These are phyloP conservation scores for Blastocystis sp. DNA, from an alignment of 352 stramenopile species.

Conservation along the genomic window DNA sequence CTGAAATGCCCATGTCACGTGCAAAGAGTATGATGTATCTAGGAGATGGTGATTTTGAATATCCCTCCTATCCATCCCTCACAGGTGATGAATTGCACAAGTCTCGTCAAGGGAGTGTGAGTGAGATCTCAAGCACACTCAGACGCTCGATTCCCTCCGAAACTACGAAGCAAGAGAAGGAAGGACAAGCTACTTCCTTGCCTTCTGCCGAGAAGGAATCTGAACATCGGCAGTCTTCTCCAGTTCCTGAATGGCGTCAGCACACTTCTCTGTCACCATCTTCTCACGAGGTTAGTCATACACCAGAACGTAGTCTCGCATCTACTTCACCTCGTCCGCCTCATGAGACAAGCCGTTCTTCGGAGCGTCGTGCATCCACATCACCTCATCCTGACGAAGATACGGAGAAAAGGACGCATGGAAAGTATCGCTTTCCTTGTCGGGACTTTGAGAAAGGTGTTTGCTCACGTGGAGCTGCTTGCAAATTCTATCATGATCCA, in stretches of 20 bases:
- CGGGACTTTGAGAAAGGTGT: slow-evolving; percentile 64
- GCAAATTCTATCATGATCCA: slow-evolving; percentile 68
- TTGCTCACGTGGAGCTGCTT: slow-evolving; percentile 48
- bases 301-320: no score
- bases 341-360: not conserved
- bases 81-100: no score
- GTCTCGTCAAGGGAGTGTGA: not conserved
- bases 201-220: not conserved
- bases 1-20: slow-evolving; percentile 16
- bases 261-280: not conserved
- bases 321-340: not conserved
- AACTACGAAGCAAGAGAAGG: not conserved
- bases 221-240: not conserved
- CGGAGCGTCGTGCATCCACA: not conserved
- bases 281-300: no score
- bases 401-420: not conserved
- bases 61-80: no score
- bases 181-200: not conserved
- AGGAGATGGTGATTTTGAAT: not conserved
- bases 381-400: not conserved
- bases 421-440: slow-evolving; percentile 43
- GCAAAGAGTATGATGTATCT: slow-evolving; percentile 52
- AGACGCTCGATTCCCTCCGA: not conserved
- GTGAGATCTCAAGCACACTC: not conserved
- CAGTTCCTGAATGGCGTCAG: not conserved